These are phyloP conservation scores for Acephala macrosclerotiorum DNA, from an alignment of 2,329 filamentous ascomycete species.

Conservation along the genomic window DNA sequence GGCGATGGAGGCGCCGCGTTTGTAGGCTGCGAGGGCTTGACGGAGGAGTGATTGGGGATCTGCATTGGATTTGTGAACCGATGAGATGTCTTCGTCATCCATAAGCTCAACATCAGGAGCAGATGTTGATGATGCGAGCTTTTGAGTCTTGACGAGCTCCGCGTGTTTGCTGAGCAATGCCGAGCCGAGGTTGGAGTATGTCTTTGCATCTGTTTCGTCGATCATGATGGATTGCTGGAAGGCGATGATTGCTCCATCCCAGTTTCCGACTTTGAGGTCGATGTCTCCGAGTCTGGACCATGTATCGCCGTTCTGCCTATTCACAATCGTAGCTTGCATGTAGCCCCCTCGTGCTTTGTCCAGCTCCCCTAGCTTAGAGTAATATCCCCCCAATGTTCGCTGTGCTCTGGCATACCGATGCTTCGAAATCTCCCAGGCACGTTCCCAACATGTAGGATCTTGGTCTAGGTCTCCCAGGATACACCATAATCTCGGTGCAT, in stretches of 20 bases:
- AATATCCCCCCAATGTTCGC: constrained; percentile 82
- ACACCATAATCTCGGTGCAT: constrained; percentile 89
- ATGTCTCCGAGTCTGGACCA: constrained; percentile 95
- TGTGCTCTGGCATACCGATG: constrained; percentile 86
- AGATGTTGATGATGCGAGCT: constrained; percentile 31
- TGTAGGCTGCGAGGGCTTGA: constrained; percentile 84
- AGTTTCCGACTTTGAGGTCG: constrained; percentile 78
- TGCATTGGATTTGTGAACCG: constrained; percentile 36
- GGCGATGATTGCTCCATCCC: constrained; percentile 80
- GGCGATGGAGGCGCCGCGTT: constrained; percentile 83
- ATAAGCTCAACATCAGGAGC: constrained; percentile 44
- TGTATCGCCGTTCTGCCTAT: constrained; percentile 80
- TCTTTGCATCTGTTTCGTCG: constrained; percentile 88
- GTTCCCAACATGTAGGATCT: constrained; percentile 77
- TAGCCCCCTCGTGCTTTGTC: constrained; percentile 79
- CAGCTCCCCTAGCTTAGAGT: constrained; percentile 72
- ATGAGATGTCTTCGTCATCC: constrained; percentile 28
- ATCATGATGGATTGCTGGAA: constrained; percentile 84
- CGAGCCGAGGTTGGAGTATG: constrained; percentile 93
- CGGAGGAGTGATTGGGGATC: constrained; percentile 59
- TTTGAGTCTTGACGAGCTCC: constrained; percentile 52
- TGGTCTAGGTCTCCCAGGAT: constrained; percentile 91
- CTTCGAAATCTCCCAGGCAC: constrained; percentile 87
- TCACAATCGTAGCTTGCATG: constrained; percentile 76
- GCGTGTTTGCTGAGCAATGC: constrained; percentile 76